A percentile compares a stretch with the other conserved stretches of the same genome.
Evolutionary conservation across 352 stramenopile species (phyloP).

Genomic region (Pythium aristosporum): DNA sequence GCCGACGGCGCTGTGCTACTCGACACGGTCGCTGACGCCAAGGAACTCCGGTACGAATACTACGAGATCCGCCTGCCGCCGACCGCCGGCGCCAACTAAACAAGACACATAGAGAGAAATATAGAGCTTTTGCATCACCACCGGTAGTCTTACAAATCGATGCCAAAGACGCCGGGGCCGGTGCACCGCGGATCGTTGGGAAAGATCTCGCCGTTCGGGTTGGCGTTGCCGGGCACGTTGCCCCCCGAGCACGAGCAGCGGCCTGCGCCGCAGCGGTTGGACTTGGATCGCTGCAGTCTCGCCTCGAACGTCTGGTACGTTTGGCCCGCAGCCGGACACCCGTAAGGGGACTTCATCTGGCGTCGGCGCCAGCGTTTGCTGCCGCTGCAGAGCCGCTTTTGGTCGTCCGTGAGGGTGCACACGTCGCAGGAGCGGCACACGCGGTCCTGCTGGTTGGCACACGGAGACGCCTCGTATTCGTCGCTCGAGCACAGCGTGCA

Average conservation of each 20-base stretch:
- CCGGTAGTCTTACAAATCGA: conserved; percentile 25
- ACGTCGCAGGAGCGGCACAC: conserved; percentile 77
- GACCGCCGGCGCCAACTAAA: too few species aligned
- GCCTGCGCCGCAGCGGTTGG: conserved; percentile 67
- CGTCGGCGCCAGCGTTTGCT: conserved; percentile 62
- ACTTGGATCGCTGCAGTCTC: conserved; percentile 61
- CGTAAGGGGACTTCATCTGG: conserved; percentile 68
- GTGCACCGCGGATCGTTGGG: conserved; percentile 66
- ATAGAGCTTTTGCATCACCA: neutral
- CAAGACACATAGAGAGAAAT: too few species aligned
- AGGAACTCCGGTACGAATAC: conserved; percentile 84
- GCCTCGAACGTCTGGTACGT: conserved; percentile 63
- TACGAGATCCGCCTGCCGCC: conserved; percentile 73
- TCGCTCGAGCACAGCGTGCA: conserved; percentile 72
- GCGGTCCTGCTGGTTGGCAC: conserved; percentile 48
- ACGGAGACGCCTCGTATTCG: conserved; percentile 67
- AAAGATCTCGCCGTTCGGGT: conserved; percentile 71
- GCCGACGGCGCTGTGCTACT: conserved; percentile 60
- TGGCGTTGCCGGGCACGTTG: conserved; percentile 69
- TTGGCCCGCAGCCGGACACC: conserved; percentile 52
- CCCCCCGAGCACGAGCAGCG: conserved; percentile 61
- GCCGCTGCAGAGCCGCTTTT: conserved; percentile 49
- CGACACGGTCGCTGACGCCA: conserved; percentile 71
- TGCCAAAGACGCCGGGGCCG: conserved; percentile 58
- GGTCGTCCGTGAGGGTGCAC: conserved; percentile 56